phyloP scores from a whole-genome alignment of 371 early-diverging fungal genomes.

The Rhizopus sp. region DNA sequence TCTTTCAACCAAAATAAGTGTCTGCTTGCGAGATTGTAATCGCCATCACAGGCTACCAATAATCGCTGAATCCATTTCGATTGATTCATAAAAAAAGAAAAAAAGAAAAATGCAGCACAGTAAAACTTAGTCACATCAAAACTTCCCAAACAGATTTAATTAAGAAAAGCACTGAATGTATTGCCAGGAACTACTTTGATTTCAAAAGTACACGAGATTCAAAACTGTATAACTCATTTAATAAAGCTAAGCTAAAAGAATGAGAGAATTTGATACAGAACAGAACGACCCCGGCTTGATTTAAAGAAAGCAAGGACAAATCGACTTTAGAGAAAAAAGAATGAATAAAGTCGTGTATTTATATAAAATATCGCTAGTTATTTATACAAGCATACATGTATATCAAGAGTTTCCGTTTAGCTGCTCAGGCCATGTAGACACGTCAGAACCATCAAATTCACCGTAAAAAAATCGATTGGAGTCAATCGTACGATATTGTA shows the following conservation, averaged over 20 bases:
- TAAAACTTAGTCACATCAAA: too few relatives aligned
- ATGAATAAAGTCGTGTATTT: constrained; percentile 15
- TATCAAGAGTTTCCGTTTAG: constrained; percentile 6
- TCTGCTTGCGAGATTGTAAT: constrained; percentile 29
- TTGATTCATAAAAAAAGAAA: constrained; percentile 1
- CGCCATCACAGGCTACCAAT: constrained; percentile 34
- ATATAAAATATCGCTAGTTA: constrained; percentile 4
- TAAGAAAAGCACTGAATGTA: constrained; percentile 37
- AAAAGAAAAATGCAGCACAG: background rate
- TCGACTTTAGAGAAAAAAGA: constrained; percentile 24
- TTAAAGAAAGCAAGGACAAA: constrained; percentile 35
- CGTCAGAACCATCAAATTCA: constrained; percentile 50
- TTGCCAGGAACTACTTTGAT: constrained; percentile 38
- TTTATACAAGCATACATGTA: too few relatives aligned
- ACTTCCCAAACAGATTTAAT: constrained; percentile 1
- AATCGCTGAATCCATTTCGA: constrained; percentile 8
- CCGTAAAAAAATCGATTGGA: constrained; percentile 56
- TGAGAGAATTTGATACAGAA: constrained; percentile 42
- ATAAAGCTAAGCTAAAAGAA: constrained; percentile 37
- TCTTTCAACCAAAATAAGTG: constrained; percentile 45
- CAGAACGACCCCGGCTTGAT: constrained; percentile 35
- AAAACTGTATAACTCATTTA: constrained; percentile 45
- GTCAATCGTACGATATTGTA: constrained; percentile 39
- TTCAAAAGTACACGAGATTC: constrained; percentile 41
- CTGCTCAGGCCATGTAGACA: constrained; percentile 56